Conservation (phyloP, 139 green algal species). For the Micractinium sp. region DNA sequence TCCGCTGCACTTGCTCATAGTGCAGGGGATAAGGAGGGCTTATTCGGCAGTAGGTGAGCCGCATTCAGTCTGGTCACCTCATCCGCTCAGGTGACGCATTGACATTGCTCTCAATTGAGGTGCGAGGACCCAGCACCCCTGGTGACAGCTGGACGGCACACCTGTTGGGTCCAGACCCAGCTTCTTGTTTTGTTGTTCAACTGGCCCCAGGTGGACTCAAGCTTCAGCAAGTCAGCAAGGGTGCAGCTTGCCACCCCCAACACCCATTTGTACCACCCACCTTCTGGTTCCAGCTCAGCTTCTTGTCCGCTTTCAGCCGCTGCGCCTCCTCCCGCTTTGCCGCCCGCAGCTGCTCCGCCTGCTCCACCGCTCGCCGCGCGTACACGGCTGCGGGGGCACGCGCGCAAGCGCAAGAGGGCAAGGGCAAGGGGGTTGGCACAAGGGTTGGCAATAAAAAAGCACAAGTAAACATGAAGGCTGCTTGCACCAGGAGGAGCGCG, state of each 20-base stretch:
- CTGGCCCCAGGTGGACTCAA: too few species aligned
- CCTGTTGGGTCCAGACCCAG: too few species aligned
- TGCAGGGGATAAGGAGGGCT: too few species aligned
- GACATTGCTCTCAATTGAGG: too few species aligned
- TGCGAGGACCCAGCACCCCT: too few species aligned
- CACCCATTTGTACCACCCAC: background rate
- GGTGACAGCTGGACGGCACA: too few species aligned
- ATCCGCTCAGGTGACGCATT: background rate
- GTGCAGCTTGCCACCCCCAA: background rate
- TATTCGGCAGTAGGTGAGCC: too few species aligned
- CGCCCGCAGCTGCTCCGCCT: slow-evolving; percentile 28
- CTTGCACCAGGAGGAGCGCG: too few species aligned
- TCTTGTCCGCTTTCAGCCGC: slow-evolving; percentile 12
- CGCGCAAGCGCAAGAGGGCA: background rate
- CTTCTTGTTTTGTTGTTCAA: too few species aligned
- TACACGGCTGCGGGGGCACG: slow-evolving; percentile 19
- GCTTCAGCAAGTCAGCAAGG: background rate
- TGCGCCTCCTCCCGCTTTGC: slow-evolving; percentile 29
- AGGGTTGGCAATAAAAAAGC: too few species aligned
- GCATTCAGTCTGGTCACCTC: too few species aligned
- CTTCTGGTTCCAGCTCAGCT: slow-evolving; percentile 31
- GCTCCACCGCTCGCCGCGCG: slow-evolving; percentile 8
- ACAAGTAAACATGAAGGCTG: background rate
- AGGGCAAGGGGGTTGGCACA: background rate
- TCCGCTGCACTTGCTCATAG: too few species aligned